Conservation (phyloP, 768 basidiomycete species). For the Auricularia heimuer region DNA sequence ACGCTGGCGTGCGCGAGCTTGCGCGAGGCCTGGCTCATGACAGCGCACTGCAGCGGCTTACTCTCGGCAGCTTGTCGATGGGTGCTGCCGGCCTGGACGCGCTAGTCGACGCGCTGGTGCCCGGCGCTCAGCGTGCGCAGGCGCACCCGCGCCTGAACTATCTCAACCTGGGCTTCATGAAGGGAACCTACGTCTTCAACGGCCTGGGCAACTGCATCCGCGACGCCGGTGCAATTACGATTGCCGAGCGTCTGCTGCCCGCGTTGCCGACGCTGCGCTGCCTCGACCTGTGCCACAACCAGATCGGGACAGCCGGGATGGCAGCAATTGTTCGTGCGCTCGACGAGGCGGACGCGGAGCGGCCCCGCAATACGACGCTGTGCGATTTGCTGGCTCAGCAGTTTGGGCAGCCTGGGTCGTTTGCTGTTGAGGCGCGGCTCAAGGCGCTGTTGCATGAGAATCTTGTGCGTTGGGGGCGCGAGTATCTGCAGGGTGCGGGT, state of each 20-base stretch:
- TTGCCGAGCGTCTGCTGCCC: background rate
- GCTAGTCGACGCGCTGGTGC: background rate
- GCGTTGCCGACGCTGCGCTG: background rate
- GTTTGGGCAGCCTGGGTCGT: background rate
- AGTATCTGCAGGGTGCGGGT: background rate
- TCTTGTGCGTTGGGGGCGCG: background rate
- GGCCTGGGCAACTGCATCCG: background rate
- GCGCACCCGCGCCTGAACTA: background rate
- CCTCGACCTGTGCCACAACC: background rate
- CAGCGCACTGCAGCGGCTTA: background rate
- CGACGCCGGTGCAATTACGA: background rate
- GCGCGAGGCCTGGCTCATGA: background rate
- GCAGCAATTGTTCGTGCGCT: background rate
- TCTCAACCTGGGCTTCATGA: constrained; percentile 1
- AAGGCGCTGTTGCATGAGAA: background rate
- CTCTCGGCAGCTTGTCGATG: background rate
- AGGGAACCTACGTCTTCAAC: constrained; percentile 2
- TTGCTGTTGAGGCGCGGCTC: background rate
- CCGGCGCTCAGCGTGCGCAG: background rate
- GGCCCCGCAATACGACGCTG: background rate
- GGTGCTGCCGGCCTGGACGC: background rate
- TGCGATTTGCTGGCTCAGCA: background rate
- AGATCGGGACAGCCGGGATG: background rate
- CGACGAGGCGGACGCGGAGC: background rate
- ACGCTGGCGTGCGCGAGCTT: background rate